phyloP scores from a whole-genome alignment of 257 asterid genomes.

The Linderniella brevidens region DNA sequence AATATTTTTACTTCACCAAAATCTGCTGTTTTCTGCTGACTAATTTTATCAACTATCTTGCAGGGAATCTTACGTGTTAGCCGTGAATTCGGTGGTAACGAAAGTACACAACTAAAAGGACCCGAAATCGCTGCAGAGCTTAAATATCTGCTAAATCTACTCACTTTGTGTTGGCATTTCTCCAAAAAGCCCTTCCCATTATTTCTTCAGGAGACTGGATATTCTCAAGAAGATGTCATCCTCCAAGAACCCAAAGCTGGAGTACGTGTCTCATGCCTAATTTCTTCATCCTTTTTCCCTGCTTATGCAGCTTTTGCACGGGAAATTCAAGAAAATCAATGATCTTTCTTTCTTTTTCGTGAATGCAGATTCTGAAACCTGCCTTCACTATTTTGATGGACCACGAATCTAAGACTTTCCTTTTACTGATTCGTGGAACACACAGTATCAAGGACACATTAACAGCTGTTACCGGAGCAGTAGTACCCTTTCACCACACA shows the following conservation, averaged over 20 bases:
- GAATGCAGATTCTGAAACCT: constrained; percentile 76
- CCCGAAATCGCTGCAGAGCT: constrained; percentile 69
- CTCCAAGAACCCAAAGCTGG: constrained; percentile 99
- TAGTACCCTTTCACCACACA: constrained; percentile 94
- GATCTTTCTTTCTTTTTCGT: constrained; percentile 3
- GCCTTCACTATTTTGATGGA: constrained; percentile 75
- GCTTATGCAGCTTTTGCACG: constrained; percentile 1
- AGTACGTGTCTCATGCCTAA: constrained; percentile 28
- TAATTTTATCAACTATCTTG: too few relatives aligned
- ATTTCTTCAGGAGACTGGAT: constrained; percentile 88
- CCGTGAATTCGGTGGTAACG: constrained; percentile 74
- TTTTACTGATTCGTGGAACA: constrained; percentile 88
- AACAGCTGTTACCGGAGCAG: constrained; percentile 98
- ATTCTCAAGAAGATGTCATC: constrained; percentile 63
- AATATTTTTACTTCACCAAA: not conserved
- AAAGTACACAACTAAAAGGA: constrained; percentile 62
- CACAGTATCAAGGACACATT: constrained; percentile 94
- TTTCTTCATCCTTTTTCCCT: constrained; percentile 2
- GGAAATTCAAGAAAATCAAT: constrained; percentile 6
- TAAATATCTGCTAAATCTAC: constrained; percentile 52
- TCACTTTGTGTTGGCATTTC: constrained; percentile 94
- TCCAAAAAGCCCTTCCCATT: constrained; percentile 74
- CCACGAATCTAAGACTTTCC: constrained; percentile 45
- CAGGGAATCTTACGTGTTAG: constrained; percentile 72
- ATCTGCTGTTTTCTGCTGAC: constrained; percentile 10